These are phyloP conservation scores for Trichoderma sp. DNA, from an alignment of 2,329 filamentous ascomycete species.

Conservation along the genomic window DNA sequence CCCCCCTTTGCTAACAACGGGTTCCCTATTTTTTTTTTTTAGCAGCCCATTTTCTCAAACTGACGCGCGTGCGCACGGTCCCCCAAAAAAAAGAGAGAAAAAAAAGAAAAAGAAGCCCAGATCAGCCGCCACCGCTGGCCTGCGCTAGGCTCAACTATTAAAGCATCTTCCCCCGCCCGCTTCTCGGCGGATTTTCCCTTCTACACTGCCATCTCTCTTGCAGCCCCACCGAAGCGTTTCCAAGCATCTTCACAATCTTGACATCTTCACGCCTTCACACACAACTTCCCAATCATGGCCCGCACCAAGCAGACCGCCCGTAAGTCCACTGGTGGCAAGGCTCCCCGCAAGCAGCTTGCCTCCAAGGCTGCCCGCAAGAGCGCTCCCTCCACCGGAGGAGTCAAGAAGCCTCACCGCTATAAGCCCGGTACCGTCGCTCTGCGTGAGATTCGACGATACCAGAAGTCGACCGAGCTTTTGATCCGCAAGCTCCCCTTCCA, in stretches of 20 bases:
- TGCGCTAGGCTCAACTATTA: constrained; percentile 38
- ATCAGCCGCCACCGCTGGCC: constrained; percentile 37
- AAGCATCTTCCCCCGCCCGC: constrained; percentile 44
- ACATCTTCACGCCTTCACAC: constrained; percentile 31
- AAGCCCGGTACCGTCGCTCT: constrained; percentile 95
- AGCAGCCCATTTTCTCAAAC: constrained; percentile 13
- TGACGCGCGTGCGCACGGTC: constrained; percentile 26
- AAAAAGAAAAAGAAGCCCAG: too few relatives aligned
- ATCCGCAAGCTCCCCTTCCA: constrained; percentile 98
- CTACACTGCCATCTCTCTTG: constrained; percentile 39
- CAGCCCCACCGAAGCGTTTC: constrained; percentile 27
- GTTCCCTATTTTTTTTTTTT: background rate
- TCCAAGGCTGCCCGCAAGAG: constrained; percentile 99
- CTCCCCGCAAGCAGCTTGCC: constrained; percentile 91
- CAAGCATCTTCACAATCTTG: constrained; percentile 28
- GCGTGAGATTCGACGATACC: constrained; percentile 97
- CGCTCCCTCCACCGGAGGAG: constrained; percentile 92
- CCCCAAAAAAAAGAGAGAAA: too few relatives aligned
- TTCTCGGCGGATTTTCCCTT: constrained; percentile 37
- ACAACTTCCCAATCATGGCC: constrained; percentile 53
- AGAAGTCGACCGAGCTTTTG: constrained; percentile 93
- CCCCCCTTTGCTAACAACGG: background rate
- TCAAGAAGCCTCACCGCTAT: constrained; percentile 91
- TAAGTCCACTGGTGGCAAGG: constrained; percentile 79
- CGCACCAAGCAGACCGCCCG: constrained; percentile 66